Percentiles rank a stretch among this genome's conserved stretches.
These are phyloP conservation scores for Yueomyces sp. DNA, from an alignment of 805 yeast species.

Conservation along the genomic window DNA sequence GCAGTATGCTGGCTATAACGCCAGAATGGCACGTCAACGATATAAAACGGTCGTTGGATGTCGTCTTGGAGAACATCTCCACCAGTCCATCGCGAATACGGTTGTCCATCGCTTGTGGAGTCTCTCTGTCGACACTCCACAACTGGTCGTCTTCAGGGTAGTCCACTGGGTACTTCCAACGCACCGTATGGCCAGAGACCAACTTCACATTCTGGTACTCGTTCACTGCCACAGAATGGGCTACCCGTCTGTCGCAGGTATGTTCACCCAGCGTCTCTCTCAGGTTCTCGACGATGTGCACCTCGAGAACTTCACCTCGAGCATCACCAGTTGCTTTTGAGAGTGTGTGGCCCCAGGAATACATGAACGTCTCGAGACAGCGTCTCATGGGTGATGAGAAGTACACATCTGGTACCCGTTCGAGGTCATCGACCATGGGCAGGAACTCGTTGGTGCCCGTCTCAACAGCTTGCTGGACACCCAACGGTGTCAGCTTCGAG, in stretches of 20 bases:
- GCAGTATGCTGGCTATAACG: slow-evolving; percentile 37
- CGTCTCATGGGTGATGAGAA: slow-evolving; percentile 55
- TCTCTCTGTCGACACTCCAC: slow-evolving; percentile 35
- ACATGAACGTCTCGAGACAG: slow-evolving; percentile 40
- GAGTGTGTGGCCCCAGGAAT: slow-evolving; percentile 40
- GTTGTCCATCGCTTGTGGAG: slow-evolving; percentile 33
- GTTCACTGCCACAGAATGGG: slow-evolving; percentile 7
- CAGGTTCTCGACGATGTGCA: slow-evolving; percentile 28
- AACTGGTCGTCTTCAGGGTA: slow-evolving; percentile 38
- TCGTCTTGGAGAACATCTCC: slow-evolving; percentile 28
- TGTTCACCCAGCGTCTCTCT: slow-evolving; percentile 52
- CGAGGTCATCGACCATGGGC: slow-evolving; percentile 25
- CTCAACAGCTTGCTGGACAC: slow-evolving; percentile 41
- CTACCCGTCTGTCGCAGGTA: slow-evolving; percentile 42
- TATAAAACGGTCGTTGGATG: slow-evolving; percentile 19
- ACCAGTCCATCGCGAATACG: slow-evolving; percentile 28
- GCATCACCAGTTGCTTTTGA: slow-evolving; percentile 24
- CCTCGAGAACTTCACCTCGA: slow-evolving; percentile 2
- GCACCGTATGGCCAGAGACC: slow-evolving; percentile 23
- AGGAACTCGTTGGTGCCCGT: slow-evolving; percentile 18
- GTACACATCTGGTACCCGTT: slow-evolving; percentile 42
- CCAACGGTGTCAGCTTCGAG: slow-evolving; percentile 42
- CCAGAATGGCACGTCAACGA: slow-evolving; percentile 52
- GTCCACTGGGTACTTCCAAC: slow-evolving; percentile 32
- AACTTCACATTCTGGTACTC: slow-evolving; percentile 11